Evolutionary conservation across 2,329 filamentous ascomycete genomes (phyloP).

Genomic region (Colletotrichum sp.): DNA sequence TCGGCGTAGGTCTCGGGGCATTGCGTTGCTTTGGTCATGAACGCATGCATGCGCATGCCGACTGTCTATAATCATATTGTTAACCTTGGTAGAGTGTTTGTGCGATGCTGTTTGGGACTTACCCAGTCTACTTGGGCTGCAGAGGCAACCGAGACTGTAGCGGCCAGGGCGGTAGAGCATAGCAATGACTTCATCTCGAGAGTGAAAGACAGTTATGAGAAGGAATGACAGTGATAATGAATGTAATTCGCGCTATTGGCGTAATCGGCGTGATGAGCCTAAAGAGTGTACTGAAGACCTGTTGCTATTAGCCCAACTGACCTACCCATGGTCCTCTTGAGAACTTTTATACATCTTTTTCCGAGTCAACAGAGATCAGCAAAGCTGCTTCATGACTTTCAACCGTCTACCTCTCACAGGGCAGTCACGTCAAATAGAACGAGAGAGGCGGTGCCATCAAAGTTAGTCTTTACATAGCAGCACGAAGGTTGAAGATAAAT

Average conservation of each 20-base stretch:
- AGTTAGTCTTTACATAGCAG: background rate
- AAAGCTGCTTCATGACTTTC: background rate
- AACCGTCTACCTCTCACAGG: background rate
- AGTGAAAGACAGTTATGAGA: background rate
- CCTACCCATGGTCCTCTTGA: background rate
- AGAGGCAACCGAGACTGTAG: background rate
- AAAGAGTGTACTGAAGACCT: background rate
- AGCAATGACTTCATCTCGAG: background rate
- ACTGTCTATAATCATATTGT: background rate
- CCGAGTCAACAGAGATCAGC: background rate
- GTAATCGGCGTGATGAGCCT: background rate
- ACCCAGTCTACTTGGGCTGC: background rate
- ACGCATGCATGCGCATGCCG: background rate
- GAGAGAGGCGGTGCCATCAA: background rate
- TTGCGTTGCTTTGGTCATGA: background rate
- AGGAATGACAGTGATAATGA: background rate
- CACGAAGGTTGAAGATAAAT: background rate
- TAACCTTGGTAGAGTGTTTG: background rate
- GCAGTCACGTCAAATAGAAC: background rate
- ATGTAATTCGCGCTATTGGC: background rate
- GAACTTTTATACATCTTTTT: background rate
- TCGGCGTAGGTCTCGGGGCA: background rate
- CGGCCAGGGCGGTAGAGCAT: background rate
- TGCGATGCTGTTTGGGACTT: background rate
- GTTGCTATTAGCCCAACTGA: background rate